Conservation (phyloP, 768 basidiomycete species). For the Hygrophoropsis aurantiaca region DNA sequence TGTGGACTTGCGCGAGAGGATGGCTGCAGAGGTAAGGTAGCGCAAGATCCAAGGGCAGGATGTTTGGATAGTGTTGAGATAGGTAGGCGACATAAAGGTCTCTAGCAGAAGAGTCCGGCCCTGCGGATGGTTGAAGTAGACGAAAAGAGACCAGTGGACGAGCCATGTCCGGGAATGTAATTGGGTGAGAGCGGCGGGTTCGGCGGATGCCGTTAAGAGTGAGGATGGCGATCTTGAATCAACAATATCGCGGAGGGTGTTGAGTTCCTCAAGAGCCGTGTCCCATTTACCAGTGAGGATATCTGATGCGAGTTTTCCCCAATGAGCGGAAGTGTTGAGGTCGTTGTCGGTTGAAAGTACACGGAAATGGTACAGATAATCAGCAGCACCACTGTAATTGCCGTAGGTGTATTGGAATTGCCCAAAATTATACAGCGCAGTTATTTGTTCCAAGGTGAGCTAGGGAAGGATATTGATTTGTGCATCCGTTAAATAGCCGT, state of each 20-base stretch:
- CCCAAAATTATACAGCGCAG: slow-evolving; percentile 94
- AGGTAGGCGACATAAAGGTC: slow-evolving; percentile 93
- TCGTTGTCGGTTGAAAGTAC: slow-evolving; percentile 92
- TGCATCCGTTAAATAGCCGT: slow-evolving; percentile 5
- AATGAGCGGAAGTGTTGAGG: slow-evolving; percentile 94
- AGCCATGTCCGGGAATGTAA: slow-evolving; percentile 96
- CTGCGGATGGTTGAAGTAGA: slow-evolving; percentile 95
- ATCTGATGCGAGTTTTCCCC: slow-evolving; percentile 98
- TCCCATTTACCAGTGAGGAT: slow-evolving; percentile 96
- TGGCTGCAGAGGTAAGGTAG: slow-evolving; percentile 90
- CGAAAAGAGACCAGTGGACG: slow-evolving; percentile 96
- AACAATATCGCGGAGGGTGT: slow-evolving; percentile 89
- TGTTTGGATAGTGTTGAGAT: slow-evolving; percentile 98
- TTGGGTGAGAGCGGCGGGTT: slow-evolving; percentile 78
- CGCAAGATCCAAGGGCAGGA: slow-evolving; percentile 92
- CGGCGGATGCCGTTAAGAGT: slow-evolving; percentile 41
- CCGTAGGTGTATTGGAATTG: slow-evolving; percentile 99
- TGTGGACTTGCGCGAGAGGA: slow-evolving; percentile 82
- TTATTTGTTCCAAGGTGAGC: slow-evolving; percentile 95
- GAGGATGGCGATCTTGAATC: slow-evolving; percentile 71
- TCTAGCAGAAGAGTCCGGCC: slow-evolving; percentile 92
- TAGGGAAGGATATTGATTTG: slow-evolving; percentile 30
- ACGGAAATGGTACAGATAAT: slow-evolving; percentile 98
- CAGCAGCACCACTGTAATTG: slow-evolving; percentile 93
- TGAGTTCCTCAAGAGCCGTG: slow-evolving; percentile 91